These are phyloP conservation scores for Saccharomycodes ludwigii DNA, from an alignment of 805 yeast genomes.

Conservation along the genomic window DNA sequence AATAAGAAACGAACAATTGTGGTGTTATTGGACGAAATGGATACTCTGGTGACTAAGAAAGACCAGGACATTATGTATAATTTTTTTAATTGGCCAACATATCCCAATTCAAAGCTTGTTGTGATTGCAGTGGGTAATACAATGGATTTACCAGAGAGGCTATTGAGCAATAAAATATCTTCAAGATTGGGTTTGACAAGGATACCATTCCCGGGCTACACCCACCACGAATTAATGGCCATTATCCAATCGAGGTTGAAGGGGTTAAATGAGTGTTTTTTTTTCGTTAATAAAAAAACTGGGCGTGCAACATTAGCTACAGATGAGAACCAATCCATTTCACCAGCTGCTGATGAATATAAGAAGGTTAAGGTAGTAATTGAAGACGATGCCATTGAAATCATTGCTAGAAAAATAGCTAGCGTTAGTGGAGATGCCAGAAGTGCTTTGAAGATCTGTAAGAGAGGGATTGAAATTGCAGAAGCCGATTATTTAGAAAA, in stretches of 20 bases:
- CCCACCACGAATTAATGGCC: conserved; percentile 59
- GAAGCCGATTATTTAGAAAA: conserved; percentile 42
- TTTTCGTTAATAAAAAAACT: conserved; percentile 24
- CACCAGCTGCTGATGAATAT: conserved; percentile 7
- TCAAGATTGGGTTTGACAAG: conserved; percentile 84
- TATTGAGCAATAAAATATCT: conserved; percentile 76
- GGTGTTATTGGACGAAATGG: conserved; percentile 82
- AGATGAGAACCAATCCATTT: conserved; percentile 7
- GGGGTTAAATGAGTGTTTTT: conserved; percentile 26
- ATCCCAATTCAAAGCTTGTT: conserved; percentile 61
- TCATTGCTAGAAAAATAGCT: conserved; percentile 89
- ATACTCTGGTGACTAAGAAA: conserved; percentile 67
- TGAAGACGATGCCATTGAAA: conserved; percentile 69
- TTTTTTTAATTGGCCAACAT: conserved; percentile 95
- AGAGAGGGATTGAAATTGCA: conserved; percentile 83
- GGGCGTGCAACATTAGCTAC: conserved; percentile 25
- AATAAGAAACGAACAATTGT: conserved; percentile 37
- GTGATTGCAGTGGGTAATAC: conserved; percentile 94
- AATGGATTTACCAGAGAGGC: conserved; percentile 91
- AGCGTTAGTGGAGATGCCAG: conserved; percentile 97
- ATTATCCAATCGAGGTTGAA: conserved; percentile 67
- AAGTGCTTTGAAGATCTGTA: conserved; percentile 76
- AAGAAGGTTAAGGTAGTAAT: conserved; percentile 25
- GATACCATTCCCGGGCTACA: conserved; percentile 80
- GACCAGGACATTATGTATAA: conserved; percentile 85